phyloP scores from a whole-genome alignment of 2,329 filamentous ascomycete species.

The Paracamarosporium sp. region DNA sequence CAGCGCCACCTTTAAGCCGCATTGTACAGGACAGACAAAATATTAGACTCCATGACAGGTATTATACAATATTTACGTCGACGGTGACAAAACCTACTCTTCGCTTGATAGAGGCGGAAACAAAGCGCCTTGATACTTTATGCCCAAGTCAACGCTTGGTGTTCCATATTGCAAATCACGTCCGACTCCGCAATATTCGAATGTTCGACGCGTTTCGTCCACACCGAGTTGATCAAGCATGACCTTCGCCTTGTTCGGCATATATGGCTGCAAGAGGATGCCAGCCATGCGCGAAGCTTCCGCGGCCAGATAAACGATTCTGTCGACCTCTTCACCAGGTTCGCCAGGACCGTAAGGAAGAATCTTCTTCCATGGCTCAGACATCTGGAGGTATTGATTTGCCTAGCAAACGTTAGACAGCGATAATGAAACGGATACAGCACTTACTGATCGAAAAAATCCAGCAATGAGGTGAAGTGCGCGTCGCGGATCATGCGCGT shows the following conservation, averaged over 20 bases:
- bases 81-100: slow-evolving; percentile 14
- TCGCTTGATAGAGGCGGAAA: slow-evolving; percentile 55
- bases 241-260: slow-evolving; percentile 76
- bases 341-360: slow-evolving; percentile 42
- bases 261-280: slow-evolving; percentile 89
- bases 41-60: not conserved
- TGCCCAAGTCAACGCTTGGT: slow-evolving; percentile 49
- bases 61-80: not conserved
- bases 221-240: slow-evolving; percentile 84
- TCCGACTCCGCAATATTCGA: slow-evolving; percentile 67
- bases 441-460: slow-evolving; percentile 36
- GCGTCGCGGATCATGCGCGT: slow-evolving; percentile 36
- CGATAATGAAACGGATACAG: not conserved
- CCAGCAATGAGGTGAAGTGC: slow-evolving; percentile 33
- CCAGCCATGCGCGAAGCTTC: slow-evolving; percentile 81
- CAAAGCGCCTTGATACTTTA: slow-evolving; percentile 54
- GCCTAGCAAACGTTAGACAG: slow-evolving; percentile 53
- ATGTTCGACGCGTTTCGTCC: slow-evolving; percentile 63
- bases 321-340: slow-evolving; percentile 40
- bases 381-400: slow-evolving; percentile 70
- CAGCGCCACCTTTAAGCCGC: not conserved
- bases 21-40: not conserved
- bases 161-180: slow-evolving; percentile 75
- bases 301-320: slow-evolving; percentile 70
- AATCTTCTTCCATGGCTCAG: slow-evolving; percentile 71